Percentiles rank a stretch among this genome's conserved stretches.
Evolutionary conservation across 2,329 filamentous ascomycete genomes (phyloP).

Genomic region (Fusarium sp.): DNA sequence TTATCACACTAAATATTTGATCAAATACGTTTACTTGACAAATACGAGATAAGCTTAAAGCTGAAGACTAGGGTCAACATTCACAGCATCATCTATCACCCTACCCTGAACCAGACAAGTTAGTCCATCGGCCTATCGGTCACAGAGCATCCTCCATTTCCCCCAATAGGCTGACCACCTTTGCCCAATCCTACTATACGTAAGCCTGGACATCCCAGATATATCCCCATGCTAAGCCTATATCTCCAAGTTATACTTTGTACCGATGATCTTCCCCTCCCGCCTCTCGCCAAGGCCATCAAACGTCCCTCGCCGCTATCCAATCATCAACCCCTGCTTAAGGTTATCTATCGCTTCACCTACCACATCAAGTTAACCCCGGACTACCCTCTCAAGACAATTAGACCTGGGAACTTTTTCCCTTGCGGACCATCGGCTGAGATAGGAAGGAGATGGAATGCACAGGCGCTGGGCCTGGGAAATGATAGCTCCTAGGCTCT

Average conservation of each 20-base stretch:
- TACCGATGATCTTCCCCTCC: not conserved
- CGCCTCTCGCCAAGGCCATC: constrained; percentile 16
- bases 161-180: constrained; percentile 8
- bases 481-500: not conserved
- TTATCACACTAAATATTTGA: not conserved
- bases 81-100: not conserved
- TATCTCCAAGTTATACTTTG: not conserved
- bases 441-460: constrained; percentile 39
- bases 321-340: constrained; percentile 24
- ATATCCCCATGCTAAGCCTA: not conserved
- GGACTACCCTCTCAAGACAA: not conserved
- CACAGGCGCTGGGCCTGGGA: not conserved
- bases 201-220: not conserved
- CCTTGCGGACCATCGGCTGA: constrained; percentile 21
- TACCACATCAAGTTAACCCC: constrained; percentile 32
- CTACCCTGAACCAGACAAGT: constrained; percentile 24
- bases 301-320: constrained; percentile 27
- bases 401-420: constrained; percentile 16
- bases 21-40: not conserved
- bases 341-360: constrained; percentile 36
- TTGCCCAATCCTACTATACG: not conserved
- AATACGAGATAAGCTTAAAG: constrained; percentile 11
- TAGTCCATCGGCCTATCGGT: not conserved
- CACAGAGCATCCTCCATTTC: constrained; percentile 1
- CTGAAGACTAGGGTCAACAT: not conserved